Conservation (phyloP, 2,329 filamentous ascomycete genomes). For the Talaromyces albobiverticillius region DNA sequence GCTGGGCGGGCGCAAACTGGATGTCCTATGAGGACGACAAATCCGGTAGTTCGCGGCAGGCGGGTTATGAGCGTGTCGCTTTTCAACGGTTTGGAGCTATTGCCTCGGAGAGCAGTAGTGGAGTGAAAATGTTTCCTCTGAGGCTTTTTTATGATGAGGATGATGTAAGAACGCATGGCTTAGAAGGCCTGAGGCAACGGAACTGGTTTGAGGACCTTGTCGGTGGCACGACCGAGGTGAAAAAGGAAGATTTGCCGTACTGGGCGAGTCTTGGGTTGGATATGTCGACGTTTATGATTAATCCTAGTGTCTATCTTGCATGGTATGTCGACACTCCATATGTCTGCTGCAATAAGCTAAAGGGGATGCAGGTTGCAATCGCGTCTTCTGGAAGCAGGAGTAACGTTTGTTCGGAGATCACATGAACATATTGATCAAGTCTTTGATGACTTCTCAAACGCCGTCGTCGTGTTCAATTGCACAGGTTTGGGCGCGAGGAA, state of each 20-base stretch:
- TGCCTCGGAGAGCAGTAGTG: not conserved
- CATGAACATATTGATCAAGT: constrained; percentile 8
- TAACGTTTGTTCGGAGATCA: not conserved
- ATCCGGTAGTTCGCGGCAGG: not conserved
- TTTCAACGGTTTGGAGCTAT: not conserved
- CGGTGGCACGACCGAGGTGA: not conserved
- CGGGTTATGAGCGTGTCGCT: constrained; percentile 6
- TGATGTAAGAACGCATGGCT: not conserved
- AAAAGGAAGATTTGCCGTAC: not conserved
- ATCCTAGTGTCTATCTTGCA: constrained; percentile 1
- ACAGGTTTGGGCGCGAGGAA: constrained; percentile 2
- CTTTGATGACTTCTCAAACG: constrained; percentile 3
- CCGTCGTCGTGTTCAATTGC: constrained; percentile 5
- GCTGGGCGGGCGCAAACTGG: constrained; percentile 9
- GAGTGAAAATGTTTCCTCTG: constrained; percentile 8
- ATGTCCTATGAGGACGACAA: constrained; percentile 5
- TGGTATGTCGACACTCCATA: constrained; percentile 1
- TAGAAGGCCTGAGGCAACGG: not conserved
- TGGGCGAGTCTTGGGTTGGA: constrained; percentile 3
- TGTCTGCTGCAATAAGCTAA: not conserved
- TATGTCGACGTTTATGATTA: constrained; percentile 11
- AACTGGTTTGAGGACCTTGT: constrained; percentile 5
- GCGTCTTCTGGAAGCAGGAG: not conserved
- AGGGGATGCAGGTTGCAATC: not conserved
- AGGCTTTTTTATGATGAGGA: constrained; percentile 5